Conservation (phyloP, 352 stramenopile genomes). For the Phytophthora tentaculata region DNA sequence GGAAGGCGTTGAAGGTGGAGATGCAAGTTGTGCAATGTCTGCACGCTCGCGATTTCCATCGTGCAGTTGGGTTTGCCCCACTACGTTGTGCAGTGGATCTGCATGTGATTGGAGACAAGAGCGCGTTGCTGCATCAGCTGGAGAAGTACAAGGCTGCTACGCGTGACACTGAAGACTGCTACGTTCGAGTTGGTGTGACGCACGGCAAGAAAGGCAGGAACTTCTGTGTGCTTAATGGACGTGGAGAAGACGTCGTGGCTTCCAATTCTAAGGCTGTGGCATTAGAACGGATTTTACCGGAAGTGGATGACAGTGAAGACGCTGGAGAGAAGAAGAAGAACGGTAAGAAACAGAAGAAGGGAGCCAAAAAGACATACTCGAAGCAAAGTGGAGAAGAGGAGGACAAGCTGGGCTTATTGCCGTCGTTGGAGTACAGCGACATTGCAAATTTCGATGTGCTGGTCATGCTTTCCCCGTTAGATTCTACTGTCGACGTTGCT, state of each 20-base stretch:
- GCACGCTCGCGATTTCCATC: slow-evolving; percentile 60
- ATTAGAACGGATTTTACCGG: slow-evolving; percentile 20
- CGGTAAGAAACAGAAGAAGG: slow-evolving; percentile 43
- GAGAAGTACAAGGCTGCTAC: slow-evolving; percentile 41
- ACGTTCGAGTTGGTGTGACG: slow-evolving; percentile 42
- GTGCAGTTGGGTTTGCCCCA: slow-evolving; percentile 34
- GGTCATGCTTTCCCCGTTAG: slow-evolving; percentile 37
- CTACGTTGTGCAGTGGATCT: slow-evolving; percentile 55
- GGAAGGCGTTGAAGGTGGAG: slow-evolving; percentile 11
- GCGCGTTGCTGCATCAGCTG: slow-evolving; percentile 28
- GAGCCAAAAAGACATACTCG: slow-evolving; percentile 39
- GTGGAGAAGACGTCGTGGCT: slow-evolving; percentile 33
- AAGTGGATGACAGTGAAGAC: slow-evolving; percentile 13
- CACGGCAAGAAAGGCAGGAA: slow-evolving; percentile 27
- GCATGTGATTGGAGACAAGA: slow-evolving; percentile 16
- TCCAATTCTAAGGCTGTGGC: slow-evolving; percentile 6
- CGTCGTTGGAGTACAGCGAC: slow-evolving; percentile 64
- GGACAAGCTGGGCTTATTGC: slow-evolving; percentile 23
- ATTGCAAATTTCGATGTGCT: slow-evolving; percentile 60
- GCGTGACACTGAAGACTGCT: slow-evolving; percentile 26
- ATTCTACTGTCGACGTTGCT: slow-evolving; percentile 3
- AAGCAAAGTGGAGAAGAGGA: slow-evolving; percentile 27
- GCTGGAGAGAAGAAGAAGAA: slow-evolving; percentile 33
- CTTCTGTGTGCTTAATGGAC: slow-evolving; percentile 40
- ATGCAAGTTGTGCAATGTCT: slow-evolving; percentile 48